phyloP scores from a whole-genome alignment of 2,329 filamentous ascomycete species.

The Calycina marina region DNA sequence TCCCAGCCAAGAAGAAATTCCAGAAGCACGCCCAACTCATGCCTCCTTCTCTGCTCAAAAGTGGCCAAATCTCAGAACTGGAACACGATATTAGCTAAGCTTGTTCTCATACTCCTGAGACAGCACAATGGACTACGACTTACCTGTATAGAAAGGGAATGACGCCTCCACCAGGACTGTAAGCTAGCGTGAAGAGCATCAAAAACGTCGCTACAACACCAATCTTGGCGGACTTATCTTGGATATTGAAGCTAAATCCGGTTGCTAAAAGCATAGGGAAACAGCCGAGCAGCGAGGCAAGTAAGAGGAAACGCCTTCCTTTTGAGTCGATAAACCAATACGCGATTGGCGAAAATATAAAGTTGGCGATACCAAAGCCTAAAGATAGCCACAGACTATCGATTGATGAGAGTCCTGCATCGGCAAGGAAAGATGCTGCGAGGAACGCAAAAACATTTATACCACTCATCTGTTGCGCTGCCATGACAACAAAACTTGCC shows the following conservation, averaged over 20 bases:
- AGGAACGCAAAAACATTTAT: conserved; percentile 61
- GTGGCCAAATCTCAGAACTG: not conserved
- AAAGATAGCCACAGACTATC: conserved; percentile 45
- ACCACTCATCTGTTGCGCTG: conserved; percentile 23
- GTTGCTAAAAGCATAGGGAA: not conserved
- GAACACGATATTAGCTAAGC: too few relatives aligned
- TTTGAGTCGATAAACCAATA: conserved; percentile 46
- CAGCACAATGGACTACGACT: conserved; percentile 33
- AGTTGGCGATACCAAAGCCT: conserved; percentile 50
- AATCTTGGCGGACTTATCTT: conserved; percentile 5
- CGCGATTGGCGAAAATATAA: conserved; percentile 44
- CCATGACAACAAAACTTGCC: conserved; percentile 55
- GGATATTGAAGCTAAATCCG: not conserved
- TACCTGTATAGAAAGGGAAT: not conserved
- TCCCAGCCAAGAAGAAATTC: not conserved
- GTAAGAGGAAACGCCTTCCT: conserved; percentile 41
- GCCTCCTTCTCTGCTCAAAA: not conserved
- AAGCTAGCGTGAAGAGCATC: not conserved
- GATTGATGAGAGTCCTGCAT: conserved; percentile 39
- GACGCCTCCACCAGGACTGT: not conserved
- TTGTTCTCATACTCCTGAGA: conserved; percentile 20
- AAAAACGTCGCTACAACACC: conserved; percentile 17
- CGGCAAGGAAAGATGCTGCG: conserved; percentile 42
- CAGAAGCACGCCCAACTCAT: not conserved
- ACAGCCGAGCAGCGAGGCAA: conserved; percentile 1